A percentile compares a stretch with the other conserved stretches of the same genome.
These are phyloP conservation scores for Mycena crocata DNA, from an alignment of 768 basidiomycete species.

Conservation along the genomic window DNA sequence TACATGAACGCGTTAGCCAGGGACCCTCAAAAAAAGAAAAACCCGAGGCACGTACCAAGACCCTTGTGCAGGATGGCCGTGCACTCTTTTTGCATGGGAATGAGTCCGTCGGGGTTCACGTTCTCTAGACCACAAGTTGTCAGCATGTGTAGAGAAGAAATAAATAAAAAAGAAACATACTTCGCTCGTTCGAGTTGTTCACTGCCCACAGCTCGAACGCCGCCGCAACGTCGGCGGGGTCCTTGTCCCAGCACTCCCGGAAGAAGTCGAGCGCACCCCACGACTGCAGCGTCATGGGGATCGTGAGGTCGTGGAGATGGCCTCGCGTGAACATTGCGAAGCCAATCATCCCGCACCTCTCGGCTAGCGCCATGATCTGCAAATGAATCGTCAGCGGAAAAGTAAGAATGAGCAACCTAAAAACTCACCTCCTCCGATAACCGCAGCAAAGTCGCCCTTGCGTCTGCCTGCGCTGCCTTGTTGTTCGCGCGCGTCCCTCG, in stretches of 20 bases:
- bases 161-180: constrained; percentile 2
- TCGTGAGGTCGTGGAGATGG: not conserved
- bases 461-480: not conserved
- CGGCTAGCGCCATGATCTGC: not conserved
- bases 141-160: not conserved
- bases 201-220: constrained; percentile 28
- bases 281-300: not conserved
- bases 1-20: not conserved
- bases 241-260: constrained; percentile 4
- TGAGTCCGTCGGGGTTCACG: not conserved
- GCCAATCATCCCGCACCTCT: not conserved
- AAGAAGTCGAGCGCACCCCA: constrained; percentile 11
- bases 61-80: not conserved
- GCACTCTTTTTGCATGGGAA: not conserved
- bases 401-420: not conserved
- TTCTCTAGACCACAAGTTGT: not conserved
- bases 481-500: not conserved
- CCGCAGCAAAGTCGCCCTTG: not conserved
- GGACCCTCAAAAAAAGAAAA: not conserved
- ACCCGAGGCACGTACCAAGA: not conserved
- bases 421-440: not conserved
- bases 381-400: not conserved
- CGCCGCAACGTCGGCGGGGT: not conserved
- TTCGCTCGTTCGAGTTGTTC: constrained; percentile 12
- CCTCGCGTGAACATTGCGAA: not conserved